Conservation (phyloP, 345 rosid species). For the Psidium guajava region DNA sequence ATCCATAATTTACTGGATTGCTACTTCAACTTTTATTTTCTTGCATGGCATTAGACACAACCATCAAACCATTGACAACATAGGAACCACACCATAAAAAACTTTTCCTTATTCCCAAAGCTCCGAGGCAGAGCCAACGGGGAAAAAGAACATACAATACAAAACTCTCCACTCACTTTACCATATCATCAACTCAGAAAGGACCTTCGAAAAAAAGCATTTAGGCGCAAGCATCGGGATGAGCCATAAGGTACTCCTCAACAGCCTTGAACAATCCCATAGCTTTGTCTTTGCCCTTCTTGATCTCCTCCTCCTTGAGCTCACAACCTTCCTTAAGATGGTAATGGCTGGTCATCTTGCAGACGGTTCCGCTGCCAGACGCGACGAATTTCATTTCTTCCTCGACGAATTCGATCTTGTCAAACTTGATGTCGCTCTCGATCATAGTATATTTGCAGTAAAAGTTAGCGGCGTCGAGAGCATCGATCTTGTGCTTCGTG, state of each 20-base stretch:
- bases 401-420: background rate
- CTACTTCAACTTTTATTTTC: background rate
- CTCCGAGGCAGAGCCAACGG: background rate
- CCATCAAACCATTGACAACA: background rate
- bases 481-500: background rate
- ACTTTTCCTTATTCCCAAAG: background rate
- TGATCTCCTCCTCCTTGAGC: background rate
- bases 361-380: background rate
- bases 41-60: background rate
- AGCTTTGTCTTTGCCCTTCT: background rate
- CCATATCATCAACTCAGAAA: background rate
- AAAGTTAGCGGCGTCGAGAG: background rate
- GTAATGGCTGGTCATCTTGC: background rate
- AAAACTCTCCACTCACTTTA: background rate
- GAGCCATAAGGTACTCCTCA: background rate
- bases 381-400: too few relatives aligned
- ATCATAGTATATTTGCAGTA: background rate
- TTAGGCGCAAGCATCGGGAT: background rate
- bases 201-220: too few relatives aligned
- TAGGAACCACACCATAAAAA: background rate
- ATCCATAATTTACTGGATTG: background rate
- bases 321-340: background rate
- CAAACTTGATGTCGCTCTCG: background rate
- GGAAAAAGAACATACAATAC: background rate
- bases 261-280: background rate